phyloP scores from a whole-genome alignment of 768 basidiomycete genomes.

The Leccinum fibrillosum region DNA sequence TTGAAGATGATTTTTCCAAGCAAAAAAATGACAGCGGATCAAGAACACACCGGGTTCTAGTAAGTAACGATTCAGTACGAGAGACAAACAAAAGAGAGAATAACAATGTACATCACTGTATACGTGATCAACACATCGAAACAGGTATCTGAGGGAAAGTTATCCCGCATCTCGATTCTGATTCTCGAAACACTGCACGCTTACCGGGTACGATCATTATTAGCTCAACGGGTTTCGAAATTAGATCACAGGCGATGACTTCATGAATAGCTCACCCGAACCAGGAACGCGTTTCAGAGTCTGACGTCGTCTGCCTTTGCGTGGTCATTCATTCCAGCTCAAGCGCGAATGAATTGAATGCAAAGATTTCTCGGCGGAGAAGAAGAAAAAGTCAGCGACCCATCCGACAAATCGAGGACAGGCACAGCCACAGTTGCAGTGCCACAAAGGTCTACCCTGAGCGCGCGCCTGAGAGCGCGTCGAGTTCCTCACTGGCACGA shows the following conservation, averaged over 20 bases:
- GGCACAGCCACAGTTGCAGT: slow-evolving; percentile 16
- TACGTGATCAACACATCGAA: slow-evolving; percentile 4
- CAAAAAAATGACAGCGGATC: slow-evolving; percentile 10
- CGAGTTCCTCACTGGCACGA: neutral
- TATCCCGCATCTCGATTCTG: neutral
- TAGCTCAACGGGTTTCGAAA: neutral
- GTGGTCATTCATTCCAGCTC: neutral
- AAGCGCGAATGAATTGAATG: neutral
- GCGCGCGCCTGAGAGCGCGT: neutral
- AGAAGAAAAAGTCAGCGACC: slow-evolving; percentile 2
- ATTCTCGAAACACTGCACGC: neutral
- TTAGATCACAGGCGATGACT: neutral
- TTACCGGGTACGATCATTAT: neutral
- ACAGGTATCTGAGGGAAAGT: neutral
- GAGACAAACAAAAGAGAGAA: neutral
- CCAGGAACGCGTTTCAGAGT: slow-evolving; percentile 4
- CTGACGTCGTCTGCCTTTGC: neutral
- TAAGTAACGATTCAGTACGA: slow-evolving; percentile 4
- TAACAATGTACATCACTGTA: neutral
- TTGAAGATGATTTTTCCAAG: neutral
- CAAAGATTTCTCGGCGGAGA: neutral
- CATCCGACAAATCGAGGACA: neutral
- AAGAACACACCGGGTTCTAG: neutral
- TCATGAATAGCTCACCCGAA: neutral
- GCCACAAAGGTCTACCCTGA: neutral